Evolutionary conservation across 352 stramenopile genomes (phyloP).

Genomic region (Halophytophthora batemanensis): DNA sequence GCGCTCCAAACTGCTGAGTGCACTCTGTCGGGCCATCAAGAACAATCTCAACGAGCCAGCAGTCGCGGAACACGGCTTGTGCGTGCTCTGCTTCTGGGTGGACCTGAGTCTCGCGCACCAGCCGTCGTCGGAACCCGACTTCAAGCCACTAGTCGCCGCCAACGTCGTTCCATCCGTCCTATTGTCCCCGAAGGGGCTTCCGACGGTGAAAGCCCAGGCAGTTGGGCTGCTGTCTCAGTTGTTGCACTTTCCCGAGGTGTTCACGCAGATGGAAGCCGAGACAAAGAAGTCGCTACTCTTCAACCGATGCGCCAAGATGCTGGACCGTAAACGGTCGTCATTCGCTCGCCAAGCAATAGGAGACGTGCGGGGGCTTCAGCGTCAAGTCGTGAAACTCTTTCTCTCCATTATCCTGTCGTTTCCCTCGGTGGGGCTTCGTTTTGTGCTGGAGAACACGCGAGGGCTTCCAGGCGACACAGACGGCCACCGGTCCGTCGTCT

Average conservation of each 20-base stretch:
- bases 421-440: slow-evolving; percentile 57
- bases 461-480: slow-evolving; percentile 44
- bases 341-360: slow-evolving; percentile 9
- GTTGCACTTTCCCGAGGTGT: slow-evolving; percentile 38
- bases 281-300: slow-evolving; percentile 63
- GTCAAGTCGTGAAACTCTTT: slow-evolving; percentile 58
- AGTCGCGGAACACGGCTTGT: slow-evolving; percentile 39
- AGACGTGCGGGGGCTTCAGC: slow-evolving; percentile 40
- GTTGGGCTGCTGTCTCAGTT: slow-evolving; percentile 38
- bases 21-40: slow-evolving; percentile 50
- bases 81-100: slow-evolving; percentile 45
- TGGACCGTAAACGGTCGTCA: slow-evolving; percentile 19
- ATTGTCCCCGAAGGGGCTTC: slow-evolving; percentile 34
- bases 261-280: slow-evolving; percentile 35
- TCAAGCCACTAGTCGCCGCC: slow-evolving; percentile 39
- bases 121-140: slow-evolving; percentile 26
- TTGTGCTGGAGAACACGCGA: slow-evolving; percentile 70
- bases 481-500: slow-evolving; percentile 55
- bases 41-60: slow-evolving; percentile 41
- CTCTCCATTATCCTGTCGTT: slow-evolving; percentile 51
- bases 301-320: slow-evolving; percentile 67
- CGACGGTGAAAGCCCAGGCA: slow-evolving; percentile 32
- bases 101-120: slow-evolving; percentile 28
- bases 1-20: slow-evolving; percentile 36
- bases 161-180: slow-evolving; percentile 55